phyloP scores from a whole-genome alignment of 371 early-diverging fungal species.

The Mucor mucedo region DNA sequence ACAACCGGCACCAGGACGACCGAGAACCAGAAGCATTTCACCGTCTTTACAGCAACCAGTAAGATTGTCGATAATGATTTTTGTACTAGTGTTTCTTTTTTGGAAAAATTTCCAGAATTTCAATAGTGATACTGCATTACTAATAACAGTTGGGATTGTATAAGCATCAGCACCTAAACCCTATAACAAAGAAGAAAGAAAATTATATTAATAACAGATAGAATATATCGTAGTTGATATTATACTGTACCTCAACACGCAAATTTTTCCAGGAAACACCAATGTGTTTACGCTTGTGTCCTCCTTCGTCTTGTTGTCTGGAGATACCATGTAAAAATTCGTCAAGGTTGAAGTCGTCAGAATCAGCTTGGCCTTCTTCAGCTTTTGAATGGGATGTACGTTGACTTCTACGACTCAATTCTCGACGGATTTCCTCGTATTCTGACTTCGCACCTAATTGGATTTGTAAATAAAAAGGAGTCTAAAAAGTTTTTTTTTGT shows the following conservation, averaged over 20 bases:
- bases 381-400: slow-evolving; percentile 11
- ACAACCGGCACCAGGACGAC: slow-evolving; percentile 77
- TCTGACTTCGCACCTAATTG: slow-evolving; percentile 41
- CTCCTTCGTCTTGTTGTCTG: slow-evolving; percentile 28
- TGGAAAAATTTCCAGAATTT: slow-evolving; percentile 36
- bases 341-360: slow-evolving; percentile 41
- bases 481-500: too few species aligned
- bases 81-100: slow-evolving; percentile 26
- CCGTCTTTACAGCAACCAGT: slow-evolving; percentile 71
- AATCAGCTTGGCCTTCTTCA: slow-evolving; percentile 25
- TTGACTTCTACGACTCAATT: slow-evolving; percentile 36
- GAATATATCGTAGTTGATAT: background rate
- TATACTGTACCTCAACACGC: slow-evolving; percentile 35
- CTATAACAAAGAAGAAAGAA: slow-evolving; percentile 8
- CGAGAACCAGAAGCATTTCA: slow-evolving; percentile 79
- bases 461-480: background rate
- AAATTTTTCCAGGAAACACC: slow-evolving; percentile 58
- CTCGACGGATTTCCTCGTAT: slow-evolving; percentile 35
- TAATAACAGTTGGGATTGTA: slow-evolving; percentile 38
- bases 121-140: slow-evolving; percentile 27
- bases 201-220: too few species aligned
- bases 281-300: slow-evolving; percentile 40
- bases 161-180: slow-evolving; percentile 50
- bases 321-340: slow-evolving; percentile 38
- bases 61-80: slow-evolving; percentile 55